Conservation (phyloP, 2,329 filamentous ascomycete genomes). For the Ceratocystis papillata region DNA sequence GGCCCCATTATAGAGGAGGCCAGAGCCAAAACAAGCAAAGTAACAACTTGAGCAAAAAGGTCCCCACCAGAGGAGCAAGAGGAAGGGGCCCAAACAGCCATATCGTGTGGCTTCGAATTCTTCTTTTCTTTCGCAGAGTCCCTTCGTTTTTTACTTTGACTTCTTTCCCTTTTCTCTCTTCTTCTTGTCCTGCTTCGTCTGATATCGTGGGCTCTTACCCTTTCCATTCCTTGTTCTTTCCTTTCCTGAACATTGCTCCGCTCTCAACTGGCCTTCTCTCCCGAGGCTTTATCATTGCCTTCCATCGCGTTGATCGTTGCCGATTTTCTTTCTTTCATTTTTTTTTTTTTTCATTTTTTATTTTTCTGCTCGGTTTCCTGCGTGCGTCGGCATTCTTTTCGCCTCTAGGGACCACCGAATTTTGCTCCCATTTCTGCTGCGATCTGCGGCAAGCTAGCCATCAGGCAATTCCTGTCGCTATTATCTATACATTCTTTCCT, state of each 20-base stretch:
- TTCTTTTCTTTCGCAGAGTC: conserved; percentile 7
- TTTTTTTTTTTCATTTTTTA: conserved; percentile 19
- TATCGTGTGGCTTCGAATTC: conserved; percentile 5
- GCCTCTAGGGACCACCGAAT: conserved; percentile 10
- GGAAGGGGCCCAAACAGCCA: conserved; percentile 13
- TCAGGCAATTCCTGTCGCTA: neutral
- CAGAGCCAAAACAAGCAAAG: conserved; percentile 14
- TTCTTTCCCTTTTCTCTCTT: conserved; percentile 9
- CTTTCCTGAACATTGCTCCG: conserved; percentile 23
- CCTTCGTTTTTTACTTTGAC: conserved; percentile 3
- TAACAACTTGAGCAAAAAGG: conserved; percentile 5
- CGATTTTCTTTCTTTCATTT: conserved; percentile 27
- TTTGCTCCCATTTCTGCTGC: neutral
- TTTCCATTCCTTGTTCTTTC: conserved; percentile 25
- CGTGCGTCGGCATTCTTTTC: conserved; percentile 19
- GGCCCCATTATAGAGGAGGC: conserved; percentile 1
- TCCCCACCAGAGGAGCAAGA: conserved; percentile 2
- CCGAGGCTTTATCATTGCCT: conserved; percentile 16
- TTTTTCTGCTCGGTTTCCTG: conserved; percentile 10
- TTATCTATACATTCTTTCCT: neutral
- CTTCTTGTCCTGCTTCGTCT: conserved; percentile 1
- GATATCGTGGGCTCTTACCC: conserved; percentile 19
- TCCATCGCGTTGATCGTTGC: conserved; percentile 27
- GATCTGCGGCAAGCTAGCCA: neutral
- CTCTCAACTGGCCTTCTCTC: conserved; percentile 23